Base-by-base conservation (phyloP, 768 basidiomycete genomes). In the Podaxis rugospora region DNA sequence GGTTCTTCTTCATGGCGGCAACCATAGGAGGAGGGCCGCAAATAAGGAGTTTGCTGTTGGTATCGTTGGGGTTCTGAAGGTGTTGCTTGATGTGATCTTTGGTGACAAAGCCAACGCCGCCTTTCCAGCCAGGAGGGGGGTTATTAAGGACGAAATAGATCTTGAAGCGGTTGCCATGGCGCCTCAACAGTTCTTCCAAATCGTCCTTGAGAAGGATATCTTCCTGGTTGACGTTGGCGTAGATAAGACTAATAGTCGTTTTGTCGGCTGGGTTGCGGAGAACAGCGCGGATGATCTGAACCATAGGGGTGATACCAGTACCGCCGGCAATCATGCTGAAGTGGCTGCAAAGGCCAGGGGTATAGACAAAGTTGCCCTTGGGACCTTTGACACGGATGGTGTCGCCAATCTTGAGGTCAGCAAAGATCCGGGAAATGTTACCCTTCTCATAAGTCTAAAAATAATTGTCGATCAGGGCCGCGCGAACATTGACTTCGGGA, bases 281-380 rank as follows among this genome's bases (percentile, higher is more conserved):
- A 11, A 88, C 85, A n/a, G 95, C 92, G 63, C 91, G 89, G 75
- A 98, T 90, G 80, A 99, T 92, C 72, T 99, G 96, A 68, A 97
- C 88, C 96, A 98, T 98, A 69, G 97, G 97, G 0, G 97, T 96
- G 73, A 99, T 96, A 59, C 97, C 97, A 2, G 97, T 98, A 39
- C 97, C 97, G 51, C 97, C 97, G 14, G 95, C 95, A 68, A 99
- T 97, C 95, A 99, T 95, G 70, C 93, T 90, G 60, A 99, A 76
- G 68, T 90, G 87, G 65, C 79, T 78, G n/a, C 89, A 83, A 49
- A 95, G 78, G 54, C 80, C 78, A 2, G 90, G 84, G 47, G 76
- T 67, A 77, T 98, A 99, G 65, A 81, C 83, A 83, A 98, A 98
- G 72, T 89, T 88, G 59, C 97, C 97, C 76, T 93, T 98, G 66